Evolutionary conservation across 2,329 filamentous ascomycete species (phyloP).

Genomic region (Stagonosporopsis cucurbitacearum): DNA sequence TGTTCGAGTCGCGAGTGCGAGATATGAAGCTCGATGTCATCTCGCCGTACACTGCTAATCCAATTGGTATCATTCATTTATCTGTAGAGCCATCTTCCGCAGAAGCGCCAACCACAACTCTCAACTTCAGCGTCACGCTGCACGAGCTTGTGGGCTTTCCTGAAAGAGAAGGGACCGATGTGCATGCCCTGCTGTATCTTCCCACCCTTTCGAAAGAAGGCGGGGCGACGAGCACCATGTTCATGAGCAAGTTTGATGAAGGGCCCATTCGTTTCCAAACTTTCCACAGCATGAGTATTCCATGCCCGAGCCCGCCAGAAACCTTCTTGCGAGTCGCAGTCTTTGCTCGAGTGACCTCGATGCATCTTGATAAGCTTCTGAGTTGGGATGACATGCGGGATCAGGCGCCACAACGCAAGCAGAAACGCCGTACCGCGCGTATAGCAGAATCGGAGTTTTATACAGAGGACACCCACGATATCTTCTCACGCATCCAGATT

Average conservation of each 20-base stretch:
- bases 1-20: slow-evolving; percentile 93
- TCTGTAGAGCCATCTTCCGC: slow-evolving; percentile 93
- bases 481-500: slow-evolving; percentile 86
- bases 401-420: slow-evolving; percentile 61
- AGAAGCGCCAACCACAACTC: slow-evolving; percentile 85
- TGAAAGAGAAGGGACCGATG: slow-evolving; percentile 91
- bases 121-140: slow-evolving; percentile 99
- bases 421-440: slow-evolving; percentile 68
- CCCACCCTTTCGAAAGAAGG: slow-evolving; percentile 83
- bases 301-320: slow-evolving; percentile 75
- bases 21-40: slow-evolving; percentile 91
- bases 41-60: slow-evolving; percentile 89
- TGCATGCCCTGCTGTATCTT: slow-evolving; percentile 96
- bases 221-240: slow-evolving; percentile 91
- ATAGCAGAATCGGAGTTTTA: slow-evolving; percentile 93
- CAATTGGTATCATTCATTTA: slow-evolving; percentile 87
- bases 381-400: slow-evolving; percentile 99
- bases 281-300: slow-evolving; percentile 96
- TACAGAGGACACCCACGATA: slow-evolving; percentile 90
- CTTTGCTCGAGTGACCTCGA: slow-evolving; percentile 86
- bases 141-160: slow-evolving; percentile 94
- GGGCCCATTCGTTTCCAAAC: slow-evolving; percentile 92
- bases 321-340: slow-evolving; percentile 84
- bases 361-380: slow-evolving; percentile 95
- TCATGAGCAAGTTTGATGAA: slow-evolving; percentile 94